These are phyloP conservation scores for Penicilliopsis zonata DNA, from an alignment of 495 filamentous ascomycete species.

Conservation along the genomic window DNA sequence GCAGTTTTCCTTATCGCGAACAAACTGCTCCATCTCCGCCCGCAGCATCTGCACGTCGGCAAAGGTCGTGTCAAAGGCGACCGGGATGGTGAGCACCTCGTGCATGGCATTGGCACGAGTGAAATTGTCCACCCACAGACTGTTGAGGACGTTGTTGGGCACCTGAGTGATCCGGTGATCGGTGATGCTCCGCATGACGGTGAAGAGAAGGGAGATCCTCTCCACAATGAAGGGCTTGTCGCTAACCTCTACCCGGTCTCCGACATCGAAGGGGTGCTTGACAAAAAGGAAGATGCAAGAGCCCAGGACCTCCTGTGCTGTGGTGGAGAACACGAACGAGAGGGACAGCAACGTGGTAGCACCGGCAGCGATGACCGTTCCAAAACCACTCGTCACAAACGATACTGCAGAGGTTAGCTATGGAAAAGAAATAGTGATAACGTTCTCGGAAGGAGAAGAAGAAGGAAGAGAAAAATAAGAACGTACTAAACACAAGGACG, in stretches of 20 bases:
- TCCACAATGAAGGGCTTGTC: constrained; percentile 66
- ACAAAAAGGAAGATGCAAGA: constrained; percentile 97
- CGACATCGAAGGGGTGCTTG: constrained; percentile 90
- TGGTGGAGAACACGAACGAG: constrained; percentile 87
- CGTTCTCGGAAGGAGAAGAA: too few species aligned
- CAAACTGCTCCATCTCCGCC: constrained; percentile 71
- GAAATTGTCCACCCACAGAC: constrained; percentile 85
- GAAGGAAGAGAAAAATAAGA: neutral
- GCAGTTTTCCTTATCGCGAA: constrained; percentile 73
- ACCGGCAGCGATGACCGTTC: constrained; percentile 82
- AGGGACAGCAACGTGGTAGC: constrained; percentile 89
- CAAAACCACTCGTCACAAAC: constrained; percentile 75
- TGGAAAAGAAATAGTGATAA: neutral
- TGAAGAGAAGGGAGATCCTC: constrained; percentile 88
- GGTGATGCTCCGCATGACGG: constrained; percentile 77
- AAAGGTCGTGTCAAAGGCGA: constrained; percentile 75
- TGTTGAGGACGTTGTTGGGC: constrained; percentile 85
- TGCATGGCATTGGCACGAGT: constrained; percentile 84
- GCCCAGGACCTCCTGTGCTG: constrained; percentile 84
- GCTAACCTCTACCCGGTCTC: constrained; percentile 80
- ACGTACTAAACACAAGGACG: constrained; percentile 72
- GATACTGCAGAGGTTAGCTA: constrained; percentile 41
- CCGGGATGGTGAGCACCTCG: constrained; percentile 65
- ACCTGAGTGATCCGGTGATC: constrained; percentile 78
- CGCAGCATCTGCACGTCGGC: constrained; percentile 77